Evolutionary conservation across 2,329 filamentous ascomycete species (phyloP).

Genomic region (Trichoderma atrobrunneum): DNA sequence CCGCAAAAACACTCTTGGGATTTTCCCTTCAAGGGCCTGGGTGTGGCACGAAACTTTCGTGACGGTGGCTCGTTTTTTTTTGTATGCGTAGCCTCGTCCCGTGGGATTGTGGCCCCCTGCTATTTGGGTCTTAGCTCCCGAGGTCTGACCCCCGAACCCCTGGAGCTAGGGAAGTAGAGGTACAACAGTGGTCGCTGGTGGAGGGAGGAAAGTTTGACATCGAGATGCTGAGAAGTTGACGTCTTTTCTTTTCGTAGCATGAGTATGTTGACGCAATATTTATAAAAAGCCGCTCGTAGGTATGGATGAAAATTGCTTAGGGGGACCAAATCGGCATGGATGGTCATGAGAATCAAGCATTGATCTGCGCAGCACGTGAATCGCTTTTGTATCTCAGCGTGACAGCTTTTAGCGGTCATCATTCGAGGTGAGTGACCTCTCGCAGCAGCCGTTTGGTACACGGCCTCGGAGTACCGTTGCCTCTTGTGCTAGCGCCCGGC

Average conservation of each 20-base stretch:
- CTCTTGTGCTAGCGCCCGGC: slow-evolving; percentile 6
- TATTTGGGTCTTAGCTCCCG: slow-evolving; percentile 16
- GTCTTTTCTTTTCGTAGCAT: neutral
- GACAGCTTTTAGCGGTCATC: neutral
- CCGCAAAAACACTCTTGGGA: neutral
- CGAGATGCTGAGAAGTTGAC: neutral
- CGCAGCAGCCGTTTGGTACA: neutral
- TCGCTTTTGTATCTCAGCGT: neutral
- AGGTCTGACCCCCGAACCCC: slow-evolving; percentile 5
- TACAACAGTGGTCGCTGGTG: neutral
- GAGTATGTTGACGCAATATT: neutral
- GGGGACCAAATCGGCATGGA: neutral
- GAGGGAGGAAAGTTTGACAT: neutral
- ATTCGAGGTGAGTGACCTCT: slow-evolving; percentile 3
- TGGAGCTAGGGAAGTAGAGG: slow-evolving; percentile 13
- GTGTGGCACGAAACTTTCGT: slow-evolving; percentile 8
- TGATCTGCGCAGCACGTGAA: slow-evolving; percentile 13
- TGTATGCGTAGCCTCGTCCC: neutral
- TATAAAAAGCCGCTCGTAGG: neutral
- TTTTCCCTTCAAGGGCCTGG: neutral
- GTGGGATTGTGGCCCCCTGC: slow-evolving; percentile 1
- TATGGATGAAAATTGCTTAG: neutral
- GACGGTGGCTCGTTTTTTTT: neutral
- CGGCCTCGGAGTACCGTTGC: neutral
- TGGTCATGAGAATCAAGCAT: slow-evolving; percentile 12